These are phyloP conservation scores for Backusella parvicylindrica DNA, from an alignment of 192 early-diverging fungal genomes.

Conservation along the genomic window DNA sequence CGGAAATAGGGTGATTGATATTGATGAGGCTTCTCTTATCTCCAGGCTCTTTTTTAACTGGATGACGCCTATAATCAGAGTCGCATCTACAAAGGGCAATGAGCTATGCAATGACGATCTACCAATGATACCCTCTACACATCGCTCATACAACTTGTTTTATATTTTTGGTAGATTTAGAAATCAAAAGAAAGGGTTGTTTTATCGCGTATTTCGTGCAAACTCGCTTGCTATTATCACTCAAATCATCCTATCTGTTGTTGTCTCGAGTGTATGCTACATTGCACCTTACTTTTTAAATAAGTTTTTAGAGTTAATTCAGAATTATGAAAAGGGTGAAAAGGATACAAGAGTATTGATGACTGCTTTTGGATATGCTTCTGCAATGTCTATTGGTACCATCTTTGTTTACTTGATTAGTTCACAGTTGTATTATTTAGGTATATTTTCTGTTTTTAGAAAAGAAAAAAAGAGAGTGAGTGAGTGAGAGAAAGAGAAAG, in stretches of 20 bases:
- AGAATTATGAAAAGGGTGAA: neutral
- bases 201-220: neutral
- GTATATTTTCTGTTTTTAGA: slow-evolving; percentile 18
- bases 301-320: slow-evolving; percentile 16
- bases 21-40: slow-evolving; percentile 20
- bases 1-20: neutral
- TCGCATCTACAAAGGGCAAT: slow-evolving; percentile 26
- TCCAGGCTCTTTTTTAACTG: slow-evolving; percentile 36
- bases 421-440: slow-evolving; percentile 4
- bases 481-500: slow-evolving; percentile 42
- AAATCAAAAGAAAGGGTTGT: slow-evolving; percentile 14
- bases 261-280: neutral
- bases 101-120: slow-evolving; percentile 32
- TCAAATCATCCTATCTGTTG: neutral
- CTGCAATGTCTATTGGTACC: slow-evolving; percentile 36
- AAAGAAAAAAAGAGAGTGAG: slow-evolving; percentile 38
- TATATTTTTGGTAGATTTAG: slow-evolving; percentile 18
- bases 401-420: neutral
- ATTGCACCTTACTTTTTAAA: slow-evolving; percentile 30
- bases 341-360: slow-evolving; percentile 42
- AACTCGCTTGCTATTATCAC: neutral
- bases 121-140: slow-evolving; percentile 24
- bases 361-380: slow-evolving; percentile 49
- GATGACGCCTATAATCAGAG: slow-evolving; percentile 32
- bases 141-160: slow-evolving; percentile 29